These are phyloP conservation scores for Metarhizium sp. DNA, from an alignment of 2,329 filamentous ascomycete species.

Conservation along the genomic window DNA sequence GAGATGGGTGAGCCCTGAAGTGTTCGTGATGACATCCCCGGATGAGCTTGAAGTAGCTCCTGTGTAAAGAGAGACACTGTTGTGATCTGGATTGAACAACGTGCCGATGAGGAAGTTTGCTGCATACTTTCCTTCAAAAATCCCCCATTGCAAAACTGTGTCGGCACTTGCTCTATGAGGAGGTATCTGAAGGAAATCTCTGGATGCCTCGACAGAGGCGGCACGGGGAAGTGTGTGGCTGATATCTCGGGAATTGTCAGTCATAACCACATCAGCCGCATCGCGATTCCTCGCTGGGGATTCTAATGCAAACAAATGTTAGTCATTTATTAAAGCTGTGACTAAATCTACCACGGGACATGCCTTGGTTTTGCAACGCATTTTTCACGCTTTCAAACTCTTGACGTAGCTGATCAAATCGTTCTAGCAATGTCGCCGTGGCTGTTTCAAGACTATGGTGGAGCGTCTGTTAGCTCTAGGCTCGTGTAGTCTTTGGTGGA, in stretches of 20 bases:
- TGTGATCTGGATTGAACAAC: constrained; percentile 8
- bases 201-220: constrained; percentile 7
- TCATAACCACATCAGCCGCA: too few relatives aligned
- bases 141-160: constrained; percentile 11
- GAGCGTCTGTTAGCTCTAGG: neutral
- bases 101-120: constrained; percentile 9
- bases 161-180: constrained; percentile 12
- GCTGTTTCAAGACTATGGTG: constrained; percentile 9
- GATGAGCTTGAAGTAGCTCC: neutral
- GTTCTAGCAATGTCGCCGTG: constrained; percentile 9
- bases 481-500: neutral
- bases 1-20: constrained; percentile 7
- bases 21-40: constrained; percentile 4
- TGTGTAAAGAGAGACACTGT: neutral
- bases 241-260: neutral
- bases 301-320: neutral
- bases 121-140: constrained; percentile 10
- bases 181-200: constrained; percentile 13
- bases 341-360: neutral
- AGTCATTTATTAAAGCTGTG: neutral
- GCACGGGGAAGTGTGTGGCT: neutral
- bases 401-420: constrained; percentile 9
- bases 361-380: constrained; percentile 1
- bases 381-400: constrained; percentile 9
- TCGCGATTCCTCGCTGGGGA: neutral